Base-by-base conservation (phyloP, 306 rosid species). In the Fagus crenata region DNA sequence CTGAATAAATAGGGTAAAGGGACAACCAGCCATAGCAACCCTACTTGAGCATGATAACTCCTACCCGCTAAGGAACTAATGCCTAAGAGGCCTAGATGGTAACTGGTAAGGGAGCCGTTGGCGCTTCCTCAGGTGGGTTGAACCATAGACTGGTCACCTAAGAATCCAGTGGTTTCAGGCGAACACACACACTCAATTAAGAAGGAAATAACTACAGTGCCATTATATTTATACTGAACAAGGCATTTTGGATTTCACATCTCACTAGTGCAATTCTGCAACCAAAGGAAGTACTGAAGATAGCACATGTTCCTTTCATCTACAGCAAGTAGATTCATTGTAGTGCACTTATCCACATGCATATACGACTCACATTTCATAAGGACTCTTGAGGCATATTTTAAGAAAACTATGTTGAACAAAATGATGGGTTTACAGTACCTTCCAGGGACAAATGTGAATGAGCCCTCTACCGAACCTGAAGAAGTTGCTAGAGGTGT, bases 381-480 rank as follows among this genome's bases (percentile, higher is more conserved):
- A 64, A 36, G 69, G 18, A 64, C 46, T 14, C 11, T 35, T 0
- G 1, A 14, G 3, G 42, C 53, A 73, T 42, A 17, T 3, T 31
- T 41, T 46, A 58, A 36, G n/a, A 70, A 65, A 71, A 56, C 4
- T 2, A 56, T 6, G 4, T 12, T 46, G 22, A 39, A 36, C 14
- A 53, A 12, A 22, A 75, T 49, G 37, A 71, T 39, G 42, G 5
- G 51, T 77, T 71, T 46, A 39, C 8, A 53, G 78, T 90, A 94
- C 98, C 97, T 92, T 73, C 98, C 97, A n/a, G 96, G 97, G 53
- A 94, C 85, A 86, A 94, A 94, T n/a, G 89, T 84, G 78, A 94
- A 92, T 69, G 87, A 92, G 49, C 98, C 98, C 88, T 92, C 98
- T 58, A 92, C 8, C 14, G 97, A 90, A 78, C 98, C 98, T 2